A percentile compares a stretch with the other conserved stretches of the same genome.
Evolutionary conservation across 192 early-diverging fungal species (phyloP).

Genomic region (Cetraspora pellucida): DNA sequence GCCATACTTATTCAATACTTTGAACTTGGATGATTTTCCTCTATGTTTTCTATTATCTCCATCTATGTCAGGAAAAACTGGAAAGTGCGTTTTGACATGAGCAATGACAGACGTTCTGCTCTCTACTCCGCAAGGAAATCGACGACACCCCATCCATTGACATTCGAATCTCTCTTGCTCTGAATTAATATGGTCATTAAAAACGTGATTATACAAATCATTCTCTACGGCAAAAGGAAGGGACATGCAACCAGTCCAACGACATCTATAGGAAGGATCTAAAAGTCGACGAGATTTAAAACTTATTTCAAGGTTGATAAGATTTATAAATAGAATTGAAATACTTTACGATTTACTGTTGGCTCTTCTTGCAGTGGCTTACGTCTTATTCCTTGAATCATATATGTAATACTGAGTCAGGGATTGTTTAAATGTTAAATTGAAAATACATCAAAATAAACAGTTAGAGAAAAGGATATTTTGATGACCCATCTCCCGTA

Average conservation of each 20-base stretch:
- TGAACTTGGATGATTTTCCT: constrained; percentile 23
- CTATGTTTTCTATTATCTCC: constrained; percentile 27
- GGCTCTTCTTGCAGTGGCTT: background rate
- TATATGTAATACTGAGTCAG: constrained; percentile 12
- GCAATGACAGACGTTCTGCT: constrained; percentile 43
- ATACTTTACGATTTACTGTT: background rate
- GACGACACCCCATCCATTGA: constrained; percentile 54
- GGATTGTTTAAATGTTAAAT: background rate
- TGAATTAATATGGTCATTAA: constrained; percentile 50
- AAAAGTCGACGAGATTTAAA: constrained; percentile 19
- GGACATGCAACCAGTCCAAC: constrained; percentile 54
- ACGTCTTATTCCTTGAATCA: constrained; percentile 24
- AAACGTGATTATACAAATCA: constrained; percentile 51
- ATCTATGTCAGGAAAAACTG: constrained; percentile 44
- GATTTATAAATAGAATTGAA: background rate
- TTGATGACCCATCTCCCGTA: constrained; percentile 11
- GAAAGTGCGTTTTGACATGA: constrained; percentile 58
- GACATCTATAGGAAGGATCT: constrained; percentile 47
- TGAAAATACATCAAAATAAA: background rate
- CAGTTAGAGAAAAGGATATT: constrained; percentile 28
- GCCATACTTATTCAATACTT: constrained; percentile 39
- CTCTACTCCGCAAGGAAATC: constrained; percentile 40
- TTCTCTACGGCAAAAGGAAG: constrained; percentile 42
- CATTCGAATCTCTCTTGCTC: constrained; percentile 45
- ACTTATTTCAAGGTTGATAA: background rate